Evolutionary conservation across 2,329 filamentous ascomycete species (phyloP).

Genomic region (Clonostachys rhizophaga): DNA sequence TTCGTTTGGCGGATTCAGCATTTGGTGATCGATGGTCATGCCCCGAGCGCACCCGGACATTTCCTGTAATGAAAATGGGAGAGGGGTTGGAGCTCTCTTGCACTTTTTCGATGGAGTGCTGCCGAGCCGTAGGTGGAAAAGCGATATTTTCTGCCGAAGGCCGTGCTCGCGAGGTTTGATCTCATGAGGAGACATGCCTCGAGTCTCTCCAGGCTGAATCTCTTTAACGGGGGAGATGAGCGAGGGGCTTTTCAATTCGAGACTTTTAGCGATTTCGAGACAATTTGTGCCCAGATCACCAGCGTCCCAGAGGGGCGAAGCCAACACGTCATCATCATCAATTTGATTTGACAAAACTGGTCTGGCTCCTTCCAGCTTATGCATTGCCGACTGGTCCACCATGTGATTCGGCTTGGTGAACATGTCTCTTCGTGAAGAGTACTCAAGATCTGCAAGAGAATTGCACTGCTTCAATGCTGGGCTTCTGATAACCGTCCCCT

Average conservation of each 20-base stretch:
- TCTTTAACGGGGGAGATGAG: too few relatives aligned
- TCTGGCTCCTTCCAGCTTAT: background rate
- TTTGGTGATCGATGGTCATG: background rate
- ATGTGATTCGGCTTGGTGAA: conserved; percentile 5
- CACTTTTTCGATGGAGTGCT: background rate
- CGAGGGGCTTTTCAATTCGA: too few relatives aligned
- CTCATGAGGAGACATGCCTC: background rate
- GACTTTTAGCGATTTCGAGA: too few relatives aligned
- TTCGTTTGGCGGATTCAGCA: background rate
- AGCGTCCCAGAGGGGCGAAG: too few relatives aligned
- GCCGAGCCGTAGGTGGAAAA: conserved; percentile 16
- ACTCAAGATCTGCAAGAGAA: conserved; percentile 20
- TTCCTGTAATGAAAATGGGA: too few relatives aligned
- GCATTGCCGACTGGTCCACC: conserved; percentile 8
- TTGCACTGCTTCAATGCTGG: conserved; percentile 22
- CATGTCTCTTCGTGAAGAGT: conserved; percentile 8
- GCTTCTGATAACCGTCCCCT: conserved; percentile 8
- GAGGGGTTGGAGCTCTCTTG: too few relatives aligned
- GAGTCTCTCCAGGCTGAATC: too few relatives aligned
- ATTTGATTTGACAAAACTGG: too few relatives aligned
- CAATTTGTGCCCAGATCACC: too few relatives aligned
- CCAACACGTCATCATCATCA: too few relatives aligned
- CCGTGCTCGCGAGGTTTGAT: conserved; percentile 5
- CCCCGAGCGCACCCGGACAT: too few relatives aligned
- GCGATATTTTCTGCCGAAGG: conserved; percentile 20